phyloP scores from a whole-genome alignment of 1,284 basidiomycete species.

The Rhodotorula sp. region DNA sequence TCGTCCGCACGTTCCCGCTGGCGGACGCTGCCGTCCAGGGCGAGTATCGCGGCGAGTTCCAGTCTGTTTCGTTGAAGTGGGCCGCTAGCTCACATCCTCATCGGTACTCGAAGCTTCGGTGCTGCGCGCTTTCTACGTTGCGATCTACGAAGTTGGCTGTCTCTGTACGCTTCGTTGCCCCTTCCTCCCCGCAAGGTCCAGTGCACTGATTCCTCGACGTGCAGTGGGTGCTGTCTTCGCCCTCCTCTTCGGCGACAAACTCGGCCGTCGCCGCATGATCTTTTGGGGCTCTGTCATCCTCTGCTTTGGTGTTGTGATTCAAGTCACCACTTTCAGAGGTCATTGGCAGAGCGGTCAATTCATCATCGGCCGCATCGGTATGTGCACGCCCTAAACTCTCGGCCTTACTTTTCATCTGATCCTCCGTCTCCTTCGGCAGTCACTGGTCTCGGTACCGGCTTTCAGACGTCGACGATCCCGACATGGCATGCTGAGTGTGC shows the following conservation, averaged over 20 bases:
- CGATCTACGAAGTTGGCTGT: slow-evolving; percentile 22
- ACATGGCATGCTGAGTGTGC: slow-evolving; percentile 62
- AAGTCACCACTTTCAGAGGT: slow-evolving; percentile 54
- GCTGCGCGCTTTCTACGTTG: slow-evolving; percentile 33
- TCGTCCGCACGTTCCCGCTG: slow-evolving; percentile 29
- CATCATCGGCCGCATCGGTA: slow-evolving; percentile 54
- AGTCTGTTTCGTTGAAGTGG: too few relatives aligned
- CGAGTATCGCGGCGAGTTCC: slow-evolving; percentile 4
- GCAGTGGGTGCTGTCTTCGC: slow-evolving; percentile 34
- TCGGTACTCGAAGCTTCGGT: slow-evolving; percentile 7
- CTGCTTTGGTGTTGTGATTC: slow-evolving; percentile 56
- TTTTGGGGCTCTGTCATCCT: slow-evolving; percentile 46
- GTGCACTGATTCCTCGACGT: slow-evolving; percentile 13
- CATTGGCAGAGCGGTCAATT: slow-evolving; percentile 55
- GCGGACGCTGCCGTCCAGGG: slow-evolving; percentile 24
- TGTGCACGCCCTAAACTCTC: too few relatives aligned
- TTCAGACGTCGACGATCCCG: slow-evolving; percentile 62
- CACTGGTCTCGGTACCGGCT: slow-evolving; percentile 59
- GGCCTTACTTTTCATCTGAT: too few relatives aligned
- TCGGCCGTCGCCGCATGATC: slow-evolving; percentile 40
- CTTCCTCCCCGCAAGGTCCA: neutral
- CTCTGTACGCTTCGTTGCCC: neutral
- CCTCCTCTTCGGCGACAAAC: slow-evolving; percentile 34
- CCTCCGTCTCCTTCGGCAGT: slow-evolving; percentile 36
- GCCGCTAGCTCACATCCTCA: too few relatives aligned